These are phyloP conservation scores for Penicillium cataractarum DNA, from an alignment of 495 filamentous ascomycete genomes.

Conservation along the genomic window DNA sequence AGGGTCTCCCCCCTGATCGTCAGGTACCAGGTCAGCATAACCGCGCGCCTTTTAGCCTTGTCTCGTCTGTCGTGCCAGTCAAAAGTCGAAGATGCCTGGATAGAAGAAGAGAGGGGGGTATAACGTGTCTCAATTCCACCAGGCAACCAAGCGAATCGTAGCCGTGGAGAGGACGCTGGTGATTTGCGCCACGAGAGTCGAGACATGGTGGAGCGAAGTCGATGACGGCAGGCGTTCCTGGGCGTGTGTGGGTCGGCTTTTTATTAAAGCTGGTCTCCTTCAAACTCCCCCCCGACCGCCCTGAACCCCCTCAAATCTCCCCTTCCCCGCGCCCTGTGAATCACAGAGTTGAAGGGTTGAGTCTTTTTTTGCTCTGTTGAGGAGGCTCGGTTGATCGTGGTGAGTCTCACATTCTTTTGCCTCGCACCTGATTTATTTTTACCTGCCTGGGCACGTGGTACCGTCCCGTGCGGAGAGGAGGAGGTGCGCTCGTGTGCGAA, in stretches of 20 bases:
- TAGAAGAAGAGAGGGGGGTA: not conserved
- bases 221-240: constrained; percentile 17
- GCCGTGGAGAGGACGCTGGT: not conserved
- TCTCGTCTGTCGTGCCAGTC: not conserved
- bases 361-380: not conserved
- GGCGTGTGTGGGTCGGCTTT: constrained; percentile 22
- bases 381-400: not conserved
- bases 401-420: constrained; percentile 6
- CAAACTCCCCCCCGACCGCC: constrained; percentile 12
- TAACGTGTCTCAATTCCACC: not conserved
- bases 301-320: constrained; percentile 10
- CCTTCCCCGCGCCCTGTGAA: constrained; percentile 7
- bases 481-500: constrained; percentile 16
- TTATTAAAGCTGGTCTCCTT: constrained; percentile 23
- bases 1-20: constrained; percentile 30
- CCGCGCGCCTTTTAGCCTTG: constrained; percentile 15
- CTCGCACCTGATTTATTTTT: constrained; percentile 3
- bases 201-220: constrained; percentile 2
- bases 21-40: constrained; percentile 18
- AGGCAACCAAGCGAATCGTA: not conserved
- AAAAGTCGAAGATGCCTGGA: not conserved
- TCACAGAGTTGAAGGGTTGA: not conserved
- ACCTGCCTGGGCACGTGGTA: constrained; percentile 16
- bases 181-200: not conserved
- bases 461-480: constrained; percentile 4